These are phyloP conservation scores for Trichoderma reesei DNA, from an alignment of 495 filamentous ascomycete species.

Conservation along the genomic window DNA sequence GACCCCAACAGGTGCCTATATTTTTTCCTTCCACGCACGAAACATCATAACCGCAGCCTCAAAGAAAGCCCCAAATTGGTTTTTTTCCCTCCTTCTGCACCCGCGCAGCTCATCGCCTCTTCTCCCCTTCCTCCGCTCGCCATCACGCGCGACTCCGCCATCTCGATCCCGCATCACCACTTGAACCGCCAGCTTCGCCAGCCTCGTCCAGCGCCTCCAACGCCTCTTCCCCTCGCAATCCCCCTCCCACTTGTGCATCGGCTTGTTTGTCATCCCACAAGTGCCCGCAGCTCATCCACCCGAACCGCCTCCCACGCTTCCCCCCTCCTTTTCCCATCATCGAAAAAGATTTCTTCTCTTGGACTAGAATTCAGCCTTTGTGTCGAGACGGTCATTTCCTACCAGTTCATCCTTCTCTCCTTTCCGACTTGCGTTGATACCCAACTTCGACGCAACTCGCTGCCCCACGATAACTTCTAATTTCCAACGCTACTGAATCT, in stretches of 20 bases:
- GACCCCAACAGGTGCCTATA: constrained; percentile 12
- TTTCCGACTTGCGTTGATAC: constrained; percentile 5
- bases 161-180: background rate
- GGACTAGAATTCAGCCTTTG: background rate
- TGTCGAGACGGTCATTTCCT: constrained; percentile 6
- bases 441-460: constrained; percentile 6
- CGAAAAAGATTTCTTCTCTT: constrained; percentile 1
- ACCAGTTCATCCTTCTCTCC: background rate
- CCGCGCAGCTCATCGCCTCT: background rate
- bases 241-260: background rate
- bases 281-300: constrained; percentile 2
- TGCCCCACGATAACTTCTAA: constrained; percentile 6
- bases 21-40: background rate
- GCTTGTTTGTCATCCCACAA: constrained; percentile 7
- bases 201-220: background rate
- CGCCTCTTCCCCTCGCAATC: background rate
- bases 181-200: background rate
- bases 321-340: background rate
- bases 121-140: background rate
- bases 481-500: background rate
- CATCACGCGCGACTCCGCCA: background rate
- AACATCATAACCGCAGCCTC: constrained; percentile 4
- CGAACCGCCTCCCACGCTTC: background rate
- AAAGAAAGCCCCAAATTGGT: background rate
- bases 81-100: background rate